These are phyloP conservation scores for Ophiostoma pallidulum DNA, from an alignment of 2,329 filamentous ascomycete genomes.

Conservation along the genomic window DNA sequence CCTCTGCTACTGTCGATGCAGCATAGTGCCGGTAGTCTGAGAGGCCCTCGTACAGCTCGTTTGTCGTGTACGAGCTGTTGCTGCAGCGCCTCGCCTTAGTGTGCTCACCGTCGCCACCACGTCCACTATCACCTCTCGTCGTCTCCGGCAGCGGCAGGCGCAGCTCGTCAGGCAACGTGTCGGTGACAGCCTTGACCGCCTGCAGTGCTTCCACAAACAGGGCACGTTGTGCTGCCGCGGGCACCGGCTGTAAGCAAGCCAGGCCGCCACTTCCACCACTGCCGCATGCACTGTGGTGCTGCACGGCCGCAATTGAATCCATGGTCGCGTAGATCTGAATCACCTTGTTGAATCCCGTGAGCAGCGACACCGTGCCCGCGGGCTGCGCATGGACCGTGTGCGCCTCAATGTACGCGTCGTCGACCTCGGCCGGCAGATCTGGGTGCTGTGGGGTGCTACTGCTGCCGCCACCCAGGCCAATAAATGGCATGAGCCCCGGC, in stretches of 20 bases:
- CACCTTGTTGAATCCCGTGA: conserved; percentile 74
- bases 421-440: conserved; percentile 69
- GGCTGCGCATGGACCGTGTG: conserved; percentile 63
- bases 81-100: no score
- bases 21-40: conserved; percentile 43
- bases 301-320: conserved; percentile 67
- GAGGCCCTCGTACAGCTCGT: conserved; percentile 32
- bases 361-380: conserved; percentile 54
- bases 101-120: conserved; percentile 22
- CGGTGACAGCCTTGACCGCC: conserved; percentile 59
- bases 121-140: no score
- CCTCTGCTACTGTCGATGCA: conserved; percentile 33
- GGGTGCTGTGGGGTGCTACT: conserved; percentile 65
- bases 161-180: conserved; percentile 59
- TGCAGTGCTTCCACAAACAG: conserved; percentile 63
- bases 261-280: no score
- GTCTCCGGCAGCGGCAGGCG: conserved; percentile 17
- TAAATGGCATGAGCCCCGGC: conserved; percentile 62
- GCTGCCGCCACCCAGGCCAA: no score
- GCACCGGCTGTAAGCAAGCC: conserved; percentile 63
- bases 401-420: conserved; percentile 70
- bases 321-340: conserved; percentile 73
- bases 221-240: conserved; percentile 67
- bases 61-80: conserved; percentile 9
- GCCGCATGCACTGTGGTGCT: conserved; percentile 78